Evolutionary conservation across 768 basidiomycete genomes (phyloP), one percentile per base, ranked within the genome.

Genomic region (Leccinum variicolor): DNA sequence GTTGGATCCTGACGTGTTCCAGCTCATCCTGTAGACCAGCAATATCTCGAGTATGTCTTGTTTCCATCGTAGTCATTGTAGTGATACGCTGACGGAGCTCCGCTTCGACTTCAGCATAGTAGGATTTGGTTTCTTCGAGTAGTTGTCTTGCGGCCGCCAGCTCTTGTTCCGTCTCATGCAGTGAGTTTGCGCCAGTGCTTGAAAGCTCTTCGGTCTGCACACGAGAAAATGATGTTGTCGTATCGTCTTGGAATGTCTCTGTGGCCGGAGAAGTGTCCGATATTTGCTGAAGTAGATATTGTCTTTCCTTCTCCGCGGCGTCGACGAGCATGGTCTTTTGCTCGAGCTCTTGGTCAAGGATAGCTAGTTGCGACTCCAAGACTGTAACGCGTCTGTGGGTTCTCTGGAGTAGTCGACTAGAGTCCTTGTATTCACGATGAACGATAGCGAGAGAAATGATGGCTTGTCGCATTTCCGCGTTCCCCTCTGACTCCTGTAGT

Each of bases 61-160:
- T 50, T 1, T 53, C 65, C 8, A 34, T 56, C 55, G 17, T 57
- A 50, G 59, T 65, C 68, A 58, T 63, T 53, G 25, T 69, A 56
- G 56, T 54, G 61, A 58, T 54, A 39, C 62, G 78, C 61, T 52
- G 75, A 54, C 54, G 68, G 69, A 58, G 72, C 55, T 66, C 36
- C 23, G 69, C 67, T 25, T 79, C 60, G 6, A 66, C 64, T 46
- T 68, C 70, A 4, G 72, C 63, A 54, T 77, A 73, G 19, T 75
- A 63, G n/a, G 60, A 67, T 52, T 71, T 69, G 19, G 69, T 65
- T 9, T 75, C 73, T 31, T 70, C 64, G 43, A 75, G 67, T 8
- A 68, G 66, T 14, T 67, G 67, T 56, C 69, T 73, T 11, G 77
- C 66, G 33, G 74, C 68, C 39, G 73, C 69, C 29, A 82, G 58